Evolutionary conservation across 176 grass and related monocot genomes (phyloP).

Genomic region (Puya raimondii): DNA sequence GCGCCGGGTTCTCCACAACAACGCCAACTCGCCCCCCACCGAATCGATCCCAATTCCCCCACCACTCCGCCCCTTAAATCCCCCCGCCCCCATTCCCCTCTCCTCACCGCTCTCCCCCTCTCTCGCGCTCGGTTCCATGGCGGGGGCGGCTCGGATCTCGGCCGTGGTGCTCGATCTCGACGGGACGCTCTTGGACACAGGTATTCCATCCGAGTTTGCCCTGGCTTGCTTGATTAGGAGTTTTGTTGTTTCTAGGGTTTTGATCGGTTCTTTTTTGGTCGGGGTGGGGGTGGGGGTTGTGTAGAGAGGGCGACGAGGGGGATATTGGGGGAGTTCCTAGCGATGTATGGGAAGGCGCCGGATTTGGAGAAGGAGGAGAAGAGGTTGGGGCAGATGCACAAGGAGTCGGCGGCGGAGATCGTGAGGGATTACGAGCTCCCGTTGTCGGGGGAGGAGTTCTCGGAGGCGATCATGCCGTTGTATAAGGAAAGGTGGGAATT

Average conservation of each 20-base stretch:
- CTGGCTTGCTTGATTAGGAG: conserved; percentile 1
- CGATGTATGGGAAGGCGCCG: conserved; percentile 46
- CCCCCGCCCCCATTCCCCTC: conserved; percentile 8
- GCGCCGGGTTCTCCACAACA: background rate
- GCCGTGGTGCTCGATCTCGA: conserved; percentile 84
- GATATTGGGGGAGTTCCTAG: conserved; percentile 56
- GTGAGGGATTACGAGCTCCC: conserved; percentile 68
- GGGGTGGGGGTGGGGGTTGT: background rate
- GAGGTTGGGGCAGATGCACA: conserved; percentile 68
- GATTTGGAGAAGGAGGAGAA: conserved; percentile 51
- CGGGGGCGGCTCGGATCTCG: conserved; percentile 16
- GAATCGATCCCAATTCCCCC: conserved; percentile 19
- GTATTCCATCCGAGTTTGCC: conserved; percentile 5
- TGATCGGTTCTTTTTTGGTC: background rate
- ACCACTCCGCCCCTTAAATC: conserved; percentile 21
- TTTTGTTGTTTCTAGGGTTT: background rate
- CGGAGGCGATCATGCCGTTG: conserved; percentile 57
- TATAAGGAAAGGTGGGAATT: conserved; percentile 48
- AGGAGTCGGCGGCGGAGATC: conserved; percentile 50
- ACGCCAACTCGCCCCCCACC: background rate
- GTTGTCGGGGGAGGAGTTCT: conserved; percentile 51
- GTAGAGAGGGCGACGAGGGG: conserved; percentile 62
- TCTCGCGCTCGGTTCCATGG: conserved; percentile 33
- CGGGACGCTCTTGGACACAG: conserved; percentile 71
- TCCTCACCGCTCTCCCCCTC: conserved; percentile 5